phyloP scores from a whole-genome alignment of 2,329 filamentous ascomycete genomes.

The Alternaria longipes region DNA sequence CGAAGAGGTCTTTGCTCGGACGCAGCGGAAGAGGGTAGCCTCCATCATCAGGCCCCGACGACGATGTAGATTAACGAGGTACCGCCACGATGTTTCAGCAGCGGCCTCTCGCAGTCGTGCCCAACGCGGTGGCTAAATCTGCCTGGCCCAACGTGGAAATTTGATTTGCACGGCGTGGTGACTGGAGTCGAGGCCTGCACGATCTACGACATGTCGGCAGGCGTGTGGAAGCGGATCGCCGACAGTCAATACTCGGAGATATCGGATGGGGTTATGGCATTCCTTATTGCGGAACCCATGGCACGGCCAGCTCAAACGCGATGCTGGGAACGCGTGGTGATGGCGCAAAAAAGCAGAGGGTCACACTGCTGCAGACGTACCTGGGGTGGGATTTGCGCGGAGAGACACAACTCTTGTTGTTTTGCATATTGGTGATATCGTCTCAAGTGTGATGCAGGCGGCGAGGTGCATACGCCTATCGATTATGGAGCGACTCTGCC shows the following conservation, averaged over 20 bases:
- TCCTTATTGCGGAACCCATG: conserved; percentile 9
- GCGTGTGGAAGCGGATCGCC: conserved; percentile 2
- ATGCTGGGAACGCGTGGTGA: background rate
- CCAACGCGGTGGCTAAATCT: conserved; percentile 6
- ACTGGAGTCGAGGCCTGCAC: conserved; percentile 10
- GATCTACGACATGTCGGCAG: conserved; percentile 15
- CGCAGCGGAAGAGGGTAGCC: background rate
- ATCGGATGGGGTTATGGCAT: conserved; percentile 5
- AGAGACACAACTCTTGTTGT: conserved; percentile 1
- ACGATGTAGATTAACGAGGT: conserved; percentile 1
- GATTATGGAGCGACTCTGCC: background rate
- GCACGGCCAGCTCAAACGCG: conserved; percentile 10
- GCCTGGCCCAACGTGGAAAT: conserved; percentile 7
- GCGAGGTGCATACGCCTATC: conserved; percentile 12
- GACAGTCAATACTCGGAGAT: conserved; percentile 8
- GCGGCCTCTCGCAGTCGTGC: background rate
- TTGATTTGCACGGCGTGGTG: conserved; percentile 11
- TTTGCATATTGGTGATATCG: conserved; percentile 8
- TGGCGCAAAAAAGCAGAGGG: conserved; percentile 2
- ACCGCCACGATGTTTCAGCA: conserved; percentile 1
- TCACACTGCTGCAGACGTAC: background rate
- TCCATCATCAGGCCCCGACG: background rate
- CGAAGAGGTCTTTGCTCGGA: conserved; percentile 1
- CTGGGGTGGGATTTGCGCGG: background rate
- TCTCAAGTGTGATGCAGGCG: conserved; percentile 19